These are phyloP conservation scores for Fusarium sp. DNA, from an alignment of 2,329 filamentous ascomycete species.

Conservation along the genomic window DNA sequence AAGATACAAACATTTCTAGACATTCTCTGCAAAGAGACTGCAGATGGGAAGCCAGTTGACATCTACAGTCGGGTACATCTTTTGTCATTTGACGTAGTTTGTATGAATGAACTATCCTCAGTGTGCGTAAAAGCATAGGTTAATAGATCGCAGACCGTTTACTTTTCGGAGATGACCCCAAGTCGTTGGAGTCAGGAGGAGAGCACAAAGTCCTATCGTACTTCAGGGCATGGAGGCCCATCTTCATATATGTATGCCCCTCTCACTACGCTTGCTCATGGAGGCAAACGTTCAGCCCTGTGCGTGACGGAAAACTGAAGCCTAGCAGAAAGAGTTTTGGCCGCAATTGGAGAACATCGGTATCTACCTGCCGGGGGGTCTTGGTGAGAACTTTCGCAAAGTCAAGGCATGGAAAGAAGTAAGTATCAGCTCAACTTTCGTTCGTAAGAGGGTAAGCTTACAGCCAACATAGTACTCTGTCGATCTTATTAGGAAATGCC, in stretches of 20 bases:
- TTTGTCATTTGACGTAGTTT: slow-evolving; percentile 2
- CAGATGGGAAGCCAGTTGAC: not conserved
- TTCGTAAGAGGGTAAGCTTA: too few species aligned
- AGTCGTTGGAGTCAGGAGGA: not conserved
- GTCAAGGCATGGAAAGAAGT: slow-evolving; percentile 5
- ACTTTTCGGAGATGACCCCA: not conserved
- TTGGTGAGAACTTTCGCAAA: not conserved
- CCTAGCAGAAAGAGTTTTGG: not conserved
- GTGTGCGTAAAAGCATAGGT: too few species aligned
- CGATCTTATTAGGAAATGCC: not conserved
- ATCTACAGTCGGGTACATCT: not conserved
- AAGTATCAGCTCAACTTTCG: not conserved
- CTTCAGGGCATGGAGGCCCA: slow-evolving; percentile 1
- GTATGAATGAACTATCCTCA: too few species aligned
- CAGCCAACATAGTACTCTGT: not conserved
- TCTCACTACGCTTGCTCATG: too few species aligned
- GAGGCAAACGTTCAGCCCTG: too few species aligned
- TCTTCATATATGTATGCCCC: slow-evolving; percentile 4
- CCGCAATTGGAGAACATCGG: not conserved
- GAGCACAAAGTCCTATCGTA: not conserved
- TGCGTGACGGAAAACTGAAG: not conserved
- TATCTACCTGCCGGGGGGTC: not conserved
- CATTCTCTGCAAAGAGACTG: not conserved
- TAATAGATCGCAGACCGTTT: not conserved
- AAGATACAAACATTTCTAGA: not conserved